Evolutionary conservation across 2,329 filamentous ascomycete genomes (phyloP).

Genomic region (Biscogniauxia sp.): DNA sequence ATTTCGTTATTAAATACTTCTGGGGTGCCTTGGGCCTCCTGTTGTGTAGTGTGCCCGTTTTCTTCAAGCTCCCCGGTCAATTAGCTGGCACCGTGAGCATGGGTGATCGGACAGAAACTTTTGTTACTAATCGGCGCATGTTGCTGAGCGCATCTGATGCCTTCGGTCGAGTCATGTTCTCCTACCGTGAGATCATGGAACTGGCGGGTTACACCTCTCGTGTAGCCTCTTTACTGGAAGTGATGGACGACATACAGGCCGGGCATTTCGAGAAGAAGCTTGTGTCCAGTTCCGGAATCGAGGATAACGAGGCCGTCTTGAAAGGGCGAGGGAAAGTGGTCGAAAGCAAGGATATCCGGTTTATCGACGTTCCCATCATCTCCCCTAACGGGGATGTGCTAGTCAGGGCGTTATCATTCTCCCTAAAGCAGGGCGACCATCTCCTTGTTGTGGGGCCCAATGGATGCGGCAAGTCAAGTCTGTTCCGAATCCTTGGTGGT

Average conservation of each 20-base stretch:
- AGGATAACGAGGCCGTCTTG: slow-evolving; percentile 79
- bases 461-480: slow-evolving; percentile 91
- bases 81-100: slow-evolving; percentile 54
- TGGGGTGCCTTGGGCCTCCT: slow-evolving; percentile 92
- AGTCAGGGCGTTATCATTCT: slow-evolving; percentile 81
- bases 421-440: slow-evolving; percentile 81
- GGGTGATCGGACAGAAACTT: slow-evolving; percentile 71
- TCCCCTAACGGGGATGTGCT: slow-evolving; percentile 95
- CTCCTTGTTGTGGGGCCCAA: slow-evolving; percentile 95
- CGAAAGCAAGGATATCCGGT: slow-evolving; percentile 59
- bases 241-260: slow-evolving; percentile 88
- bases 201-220: slow-evolving; percentile 92
- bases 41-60: slow-evolving; percentile 92
- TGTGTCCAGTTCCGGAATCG: slow-evolving; percentile 80
- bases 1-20: slow-evolving; percentile 99
- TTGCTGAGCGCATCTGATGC: slow-evolving; percentile 91
- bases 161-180: slow-evolving; percentile 95
- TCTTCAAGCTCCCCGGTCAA: slow-evolving; percentile 83
- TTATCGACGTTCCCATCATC: slow-evolving; percentile 74
- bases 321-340: slow-evolving; percentile 76
- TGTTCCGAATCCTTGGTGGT: slow-evolving; percentile 94
- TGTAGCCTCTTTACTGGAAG: slow-evolving; percentile 83
- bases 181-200: slow-evolving; percentile 95
- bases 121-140: slow-evolving; percentile 92
- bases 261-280: slow-evolving; percentile 96